These are phyloP conservation scores for Anaeromyces robustus DNA, from an alignment of 192 early-diverging fungal species.

Conservation along the genomic window DNA sequence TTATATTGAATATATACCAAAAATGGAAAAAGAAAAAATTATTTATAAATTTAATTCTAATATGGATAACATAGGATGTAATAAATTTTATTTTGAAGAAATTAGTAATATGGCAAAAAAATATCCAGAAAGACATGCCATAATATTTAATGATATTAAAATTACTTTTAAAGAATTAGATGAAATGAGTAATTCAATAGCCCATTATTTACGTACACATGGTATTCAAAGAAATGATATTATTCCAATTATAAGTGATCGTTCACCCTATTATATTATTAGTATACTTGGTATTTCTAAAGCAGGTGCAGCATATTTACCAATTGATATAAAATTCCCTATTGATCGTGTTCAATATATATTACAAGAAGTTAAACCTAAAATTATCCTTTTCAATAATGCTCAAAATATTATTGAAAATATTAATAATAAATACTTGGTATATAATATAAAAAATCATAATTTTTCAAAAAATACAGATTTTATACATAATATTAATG, in stretches of 20 bases:
- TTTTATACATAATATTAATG: background rate
- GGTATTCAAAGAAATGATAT: background rate
- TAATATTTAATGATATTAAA: background rate
- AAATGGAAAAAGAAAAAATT: background rate
- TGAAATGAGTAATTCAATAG: background rate
- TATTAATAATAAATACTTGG: background rate
- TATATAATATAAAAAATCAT: background rate
- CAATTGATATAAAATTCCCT: conserved; percentile 13
- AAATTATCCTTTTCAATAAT: background rate
- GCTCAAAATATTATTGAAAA: background rate
- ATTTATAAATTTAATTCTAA: background rate
- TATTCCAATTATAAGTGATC: background rate
- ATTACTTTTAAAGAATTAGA: background rate
- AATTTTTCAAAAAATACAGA: conserved; percentile 1
- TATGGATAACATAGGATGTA: background rate
- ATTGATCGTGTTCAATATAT: conserved; percentile 11
- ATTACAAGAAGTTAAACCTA: conserved; percentile 1
- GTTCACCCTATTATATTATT: background rate
- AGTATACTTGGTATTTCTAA: conserved; percentile 12
- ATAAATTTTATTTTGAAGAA: background rate
- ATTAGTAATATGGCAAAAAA: background rate
- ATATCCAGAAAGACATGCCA: background rate
- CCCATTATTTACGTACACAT: background rate
- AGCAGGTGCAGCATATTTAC: conserved; percentile 17
- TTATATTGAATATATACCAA: background rate